Base-by-base conservation (phyloP, 345 rosid species). In the Psidium guajava region DNA sequence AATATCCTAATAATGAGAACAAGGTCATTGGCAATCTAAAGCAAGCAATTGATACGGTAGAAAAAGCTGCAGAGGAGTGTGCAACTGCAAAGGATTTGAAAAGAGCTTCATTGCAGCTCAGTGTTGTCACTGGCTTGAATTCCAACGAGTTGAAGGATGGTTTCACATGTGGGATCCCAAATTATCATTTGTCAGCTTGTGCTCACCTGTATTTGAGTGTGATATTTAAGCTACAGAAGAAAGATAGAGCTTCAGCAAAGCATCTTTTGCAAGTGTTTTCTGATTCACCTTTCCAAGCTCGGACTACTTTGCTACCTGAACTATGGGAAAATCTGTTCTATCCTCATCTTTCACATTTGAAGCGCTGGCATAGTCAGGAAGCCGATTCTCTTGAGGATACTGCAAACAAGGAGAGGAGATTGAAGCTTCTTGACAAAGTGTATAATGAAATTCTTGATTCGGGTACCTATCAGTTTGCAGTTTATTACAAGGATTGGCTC, bases 401-500 rank as follows among this genome's bases (percentile, higher is more conserved):
- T 52, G 87, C 91, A 50, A 87, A 73, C 74, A 89, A 82, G 87
- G 85, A 83, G 14, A 88, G 89, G 86, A 92, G 91, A 85, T 86
- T 92, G 27, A 87, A 89, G 88, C 92, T 91, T 88, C 94, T 94
- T 40, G 90, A 93, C 77, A 92, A 91, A 89, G 90, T 88, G 77
- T 93, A 91, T 42, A 88, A 91, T 86, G 94, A 92, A 87, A 89
- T 86, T 85, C 84, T 94, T 86, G 94, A 94, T 88, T 91, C 92
- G 7, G 92, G 92, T 40, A 94, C 96, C 83, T 86, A 61, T 53
- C 93, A 90, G 83, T 88, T 93, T 85, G 93, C 95, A 84, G 86
- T 81, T 85, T 94, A 94, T 90, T 94, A 93, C 93, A 92, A 88
- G 92, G 93, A 91, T 74, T 93, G 96, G 96, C 93, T 94, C 61